Evolutionary conservation across 768 basidiomycete species (phyloP).

Genomic region (Russula griseocarnosa): DNA sequence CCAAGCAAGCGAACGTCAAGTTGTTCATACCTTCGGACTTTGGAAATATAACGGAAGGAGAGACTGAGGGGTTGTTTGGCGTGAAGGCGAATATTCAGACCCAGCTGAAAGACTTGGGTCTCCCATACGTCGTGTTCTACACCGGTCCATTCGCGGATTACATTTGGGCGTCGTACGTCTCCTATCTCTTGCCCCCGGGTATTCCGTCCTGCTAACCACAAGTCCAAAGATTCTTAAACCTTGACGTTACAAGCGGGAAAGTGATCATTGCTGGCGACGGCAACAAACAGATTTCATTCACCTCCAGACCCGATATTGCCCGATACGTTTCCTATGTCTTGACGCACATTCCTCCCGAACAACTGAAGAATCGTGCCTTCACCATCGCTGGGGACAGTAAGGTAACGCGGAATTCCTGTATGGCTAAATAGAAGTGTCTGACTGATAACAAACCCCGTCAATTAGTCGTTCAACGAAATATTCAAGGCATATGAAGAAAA

Average conservation of each 20-base stretch:
- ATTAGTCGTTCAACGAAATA: constrained; percentile 28
- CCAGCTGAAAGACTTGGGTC: constrained; percentile 16
- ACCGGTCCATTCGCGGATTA: constrained; percentile 26
- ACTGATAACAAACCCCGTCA: not conserved
- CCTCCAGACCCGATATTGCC: constrained; percentile 25
- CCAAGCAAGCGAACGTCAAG: constrained; percentile 19
- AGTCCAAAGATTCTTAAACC: constrained; percentile 4
- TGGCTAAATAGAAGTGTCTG: not conserved
- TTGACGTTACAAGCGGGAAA: constrained; percentile 23
- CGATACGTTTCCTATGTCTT: constrained; percentile 25
- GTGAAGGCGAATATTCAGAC: constrained; percentile 7
- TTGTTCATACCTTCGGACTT: constrained; percentile 25
- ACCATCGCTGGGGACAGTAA: constrained; percentile 17
- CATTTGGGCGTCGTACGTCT: constrained; percentile 9
- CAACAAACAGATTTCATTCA: constrained; percentile 26
- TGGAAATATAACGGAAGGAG: constrained; percentile 17
- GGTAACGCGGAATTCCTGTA: constrained; percentile 5
- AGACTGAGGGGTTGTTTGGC: constrained; percentile 6
- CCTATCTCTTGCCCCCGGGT: not conserved
- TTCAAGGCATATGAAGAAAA: constrained; percentile 23
- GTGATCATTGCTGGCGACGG: constrained; percentile 26
- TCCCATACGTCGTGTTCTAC: constrained; percentile 27
- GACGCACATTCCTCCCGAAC: constrained; percentile 22
- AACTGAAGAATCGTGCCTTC: constrained; percentile 16
- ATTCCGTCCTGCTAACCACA: not conserved